Evolutionary conservation across 1,139 yeast species (phyloP), one percentile per base, ranked within the genome.

Genomic region (Starmera stellimalicola): DNA sequence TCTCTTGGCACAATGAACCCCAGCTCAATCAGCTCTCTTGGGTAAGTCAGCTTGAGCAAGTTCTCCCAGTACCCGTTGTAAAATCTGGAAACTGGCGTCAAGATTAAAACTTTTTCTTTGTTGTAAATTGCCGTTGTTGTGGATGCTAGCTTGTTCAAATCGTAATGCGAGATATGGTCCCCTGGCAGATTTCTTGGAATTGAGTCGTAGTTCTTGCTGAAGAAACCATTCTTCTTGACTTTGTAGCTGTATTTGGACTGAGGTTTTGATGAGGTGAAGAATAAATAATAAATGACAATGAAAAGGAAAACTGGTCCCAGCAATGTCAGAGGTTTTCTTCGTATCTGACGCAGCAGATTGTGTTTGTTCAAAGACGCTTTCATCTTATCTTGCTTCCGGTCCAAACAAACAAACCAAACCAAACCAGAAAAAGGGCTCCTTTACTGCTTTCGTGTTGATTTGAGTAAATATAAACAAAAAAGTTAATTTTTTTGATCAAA

Each of bases 1-100:
- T 74, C 74, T 47, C 94, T 69, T 34, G 98, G 97, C 31, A 88
- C 70, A 34, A 91, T 88, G 54, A 91, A 88, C 1, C 97, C 98
- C 37, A 91, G 67, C 44, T 88, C 94, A 33, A 88, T 68, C 45
- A 84, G 69, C 31, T 74, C 76, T 55, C 91, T 84, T 38, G 95
- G 97, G 55, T 91, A 91, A 14, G 76, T 64, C 49, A 91, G 62
- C 44, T 68, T 67, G 42, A 80, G 58, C 42, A 91, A 59, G 55
- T 91, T 91, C 27, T 73, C 72, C 97, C 97, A 91, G 62, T 87
- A 91, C 47, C 73, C 80, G 16, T 77, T 76, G 53, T 81, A 75
- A 54, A 91, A 91, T 44, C 76, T 72, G 31, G 94, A 80, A 74
- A 91, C 76, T 29, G 98, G 98, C 3, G 96, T 77, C 57, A 83